phyloP scores from a whole-genome alignment of 306 rosid genomes.

The Vigna angularis region DNA sequence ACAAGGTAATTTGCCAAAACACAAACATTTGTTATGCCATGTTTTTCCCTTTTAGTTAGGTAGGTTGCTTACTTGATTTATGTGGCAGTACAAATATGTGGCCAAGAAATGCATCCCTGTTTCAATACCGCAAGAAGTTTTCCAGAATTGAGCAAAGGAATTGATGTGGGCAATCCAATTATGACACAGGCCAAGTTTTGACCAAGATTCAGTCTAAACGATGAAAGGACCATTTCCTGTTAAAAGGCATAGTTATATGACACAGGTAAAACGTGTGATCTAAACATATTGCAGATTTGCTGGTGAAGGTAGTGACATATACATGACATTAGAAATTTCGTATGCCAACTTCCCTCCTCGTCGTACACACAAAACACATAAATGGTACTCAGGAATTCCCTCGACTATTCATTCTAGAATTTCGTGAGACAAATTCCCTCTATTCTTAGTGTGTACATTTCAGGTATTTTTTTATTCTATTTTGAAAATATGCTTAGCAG shows the following conservation, averaged over 20 bases:
- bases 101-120: conserved; percentile 74
- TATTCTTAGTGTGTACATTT: neutral
- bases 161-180: conserved; percentile 41
- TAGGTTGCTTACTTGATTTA: conserved; percentile 5
- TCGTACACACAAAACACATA: neutral
- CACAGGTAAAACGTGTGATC: conserved; percentile 16
- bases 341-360: neutral
- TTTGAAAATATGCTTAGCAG: neutral
- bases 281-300: neutral
- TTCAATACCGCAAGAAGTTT: conserved; percentile 64
- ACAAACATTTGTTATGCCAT: neutral
- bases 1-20: conserved; percentile 51
- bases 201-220: conserved; percentile 13
- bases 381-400: neutral
- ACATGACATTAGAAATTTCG: neutral
- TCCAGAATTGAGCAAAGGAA: conserved; percentile 46
- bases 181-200: conserved; percentile 49
- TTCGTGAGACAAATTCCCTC: neutral
- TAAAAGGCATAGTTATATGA: conserved; percentile 29
- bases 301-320: neutral
- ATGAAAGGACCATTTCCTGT: conserved; percentile 29
- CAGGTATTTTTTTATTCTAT: neutral
- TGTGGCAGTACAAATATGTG: conserved; percentile 77
- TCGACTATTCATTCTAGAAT: too few species aligned
- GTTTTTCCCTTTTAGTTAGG: neutral